Percentiles rank a stretch among this genome's conserved stretches.
Conservation (phyloP, 2,329 filamentous ascomycete species). For the Davidsoniella eucalypti region DNA sequence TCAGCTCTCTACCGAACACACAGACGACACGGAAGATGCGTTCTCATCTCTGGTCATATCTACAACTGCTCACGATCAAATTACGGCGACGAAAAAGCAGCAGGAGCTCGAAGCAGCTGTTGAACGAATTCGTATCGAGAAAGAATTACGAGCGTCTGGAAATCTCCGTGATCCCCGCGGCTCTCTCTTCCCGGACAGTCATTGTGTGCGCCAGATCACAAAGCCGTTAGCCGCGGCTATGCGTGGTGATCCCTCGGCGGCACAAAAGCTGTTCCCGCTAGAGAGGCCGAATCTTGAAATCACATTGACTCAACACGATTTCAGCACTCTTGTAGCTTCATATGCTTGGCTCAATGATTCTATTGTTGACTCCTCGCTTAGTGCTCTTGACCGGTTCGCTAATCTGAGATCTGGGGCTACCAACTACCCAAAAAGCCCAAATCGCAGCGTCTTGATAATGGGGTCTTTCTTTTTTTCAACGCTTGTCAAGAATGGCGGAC, state of each 20-base stretch:
- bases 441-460: constrained; percentile 45
- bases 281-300: constrained; percentile 5
- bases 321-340: constrained; percentile 40
- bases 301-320: constrained; percentile 33
- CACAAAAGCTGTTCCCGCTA: constrained; percentile 2
- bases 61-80: background rate
- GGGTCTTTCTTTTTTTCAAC: constrained; percentile 50
- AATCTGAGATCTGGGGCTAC: constrained; percentile 39
- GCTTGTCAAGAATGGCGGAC: constrained; percentile 31
- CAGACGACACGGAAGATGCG: constrained; percentile 1
- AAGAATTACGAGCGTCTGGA: background rate
- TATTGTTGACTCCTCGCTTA: constrained; percentile 50
- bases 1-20: background rate
- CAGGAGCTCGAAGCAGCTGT: background rate
- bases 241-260: background rate
- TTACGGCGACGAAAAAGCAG: background rate
- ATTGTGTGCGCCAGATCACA: background rate
- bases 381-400: constrained; percentile 41
- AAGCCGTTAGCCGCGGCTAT: background rate
- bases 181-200: background rate
- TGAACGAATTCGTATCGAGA: background rate
- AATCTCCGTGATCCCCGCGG: constrained; percentile 1
- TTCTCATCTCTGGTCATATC: background rate
- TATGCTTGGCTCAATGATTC: constrained; percentile 62
- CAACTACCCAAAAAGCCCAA: constrained; percentile 25